These are phyloP conservation scores for Cutaneotrichosporon dermatis DNA, from an alignment of 1,284 basidiomycete species.

Conservation along the genomic window DNA sequence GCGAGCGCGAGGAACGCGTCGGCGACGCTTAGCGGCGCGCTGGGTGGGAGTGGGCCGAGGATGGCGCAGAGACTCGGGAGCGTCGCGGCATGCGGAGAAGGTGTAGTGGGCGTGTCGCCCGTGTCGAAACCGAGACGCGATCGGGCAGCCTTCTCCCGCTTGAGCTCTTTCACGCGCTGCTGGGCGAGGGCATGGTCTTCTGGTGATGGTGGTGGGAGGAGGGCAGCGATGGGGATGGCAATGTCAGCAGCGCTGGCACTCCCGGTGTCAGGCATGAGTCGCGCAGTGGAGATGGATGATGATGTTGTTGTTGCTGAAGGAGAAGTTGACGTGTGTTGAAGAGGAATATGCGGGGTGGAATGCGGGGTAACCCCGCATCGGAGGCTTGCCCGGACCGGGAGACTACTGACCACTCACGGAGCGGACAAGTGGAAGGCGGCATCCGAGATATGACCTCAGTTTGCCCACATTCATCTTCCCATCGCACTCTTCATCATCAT, in stretches of 20 bases:
- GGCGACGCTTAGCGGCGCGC: slow-evolving; percentile 31
- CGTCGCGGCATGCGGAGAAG: not conserved
- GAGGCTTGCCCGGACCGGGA: too few species aligned
- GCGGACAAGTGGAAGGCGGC: too few species aligned
- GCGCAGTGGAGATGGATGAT: not conserved
- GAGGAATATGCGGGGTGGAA: too few species aligned
- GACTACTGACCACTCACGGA: too few species aligned
- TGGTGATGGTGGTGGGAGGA: slow-evolving; percentile 18
- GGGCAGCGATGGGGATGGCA: slow-evolving; percentile 21
- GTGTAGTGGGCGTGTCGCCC: too few species aligned
- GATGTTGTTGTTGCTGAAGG: too few species aligned
- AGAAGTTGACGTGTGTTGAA: too few species aligned
- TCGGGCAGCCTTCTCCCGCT: not conserved
- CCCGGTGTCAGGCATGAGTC: not conserved
- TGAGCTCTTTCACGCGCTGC: not conserved
- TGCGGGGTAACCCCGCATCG: too few species aligned
- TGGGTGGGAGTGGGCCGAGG: slow-evolving; percentile 35
- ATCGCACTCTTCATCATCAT: slow-evolving; percentile 8
- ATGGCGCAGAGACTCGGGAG: slow-evolving; percentile 18
- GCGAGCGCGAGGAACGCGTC: slow-evolving; percentile 23
- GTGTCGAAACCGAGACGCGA: not conserved
- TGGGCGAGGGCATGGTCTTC: not conserved
- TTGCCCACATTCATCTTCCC: not conserved
- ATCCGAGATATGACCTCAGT: too few species aligned
- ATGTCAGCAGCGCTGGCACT: not conserved